phyloP scores from a whole-genome alignment of 1,284 basidiomycete species.

The Earliella scabrosa region DNA sequence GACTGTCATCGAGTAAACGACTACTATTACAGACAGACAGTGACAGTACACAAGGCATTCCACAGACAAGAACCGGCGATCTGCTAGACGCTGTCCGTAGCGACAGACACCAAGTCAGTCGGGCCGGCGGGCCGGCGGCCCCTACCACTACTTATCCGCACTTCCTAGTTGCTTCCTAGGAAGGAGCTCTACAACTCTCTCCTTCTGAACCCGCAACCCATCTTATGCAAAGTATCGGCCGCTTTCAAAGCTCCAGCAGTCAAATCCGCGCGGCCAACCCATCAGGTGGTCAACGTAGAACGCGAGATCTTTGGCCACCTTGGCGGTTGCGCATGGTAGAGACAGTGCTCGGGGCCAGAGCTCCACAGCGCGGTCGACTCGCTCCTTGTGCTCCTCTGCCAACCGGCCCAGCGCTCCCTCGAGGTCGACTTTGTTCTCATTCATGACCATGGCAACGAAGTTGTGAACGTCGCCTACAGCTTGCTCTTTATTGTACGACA shows the following conservation, averaged over 20 bases:
- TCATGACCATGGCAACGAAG: constrained; percentile 18
- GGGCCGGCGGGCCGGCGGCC: no score
- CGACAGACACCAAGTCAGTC: no score
- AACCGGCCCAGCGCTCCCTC: neutral
- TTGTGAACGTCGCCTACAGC: constrained; percentile 29
- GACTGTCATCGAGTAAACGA: no score
- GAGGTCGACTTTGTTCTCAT: neutral
- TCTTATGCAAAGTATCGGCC: constrained; percentile 34
- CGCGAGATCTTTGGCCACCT: constrained; percentile 1
- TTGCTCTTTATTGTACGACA: constrained; percentile 28
- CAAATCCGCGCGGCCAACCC: constrained; percentile 32
- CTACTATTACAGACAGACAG: no score
- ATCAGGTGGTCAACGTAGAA: constrained; percentile 32
- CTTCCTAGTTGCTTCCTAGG: no score
- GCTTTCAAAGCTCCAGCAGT: constrained; percentile 37
- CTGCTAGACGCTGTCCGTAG: no score
- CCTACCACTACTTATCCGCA: no score
- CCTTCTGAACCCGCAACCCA: constrained; percentile 25
- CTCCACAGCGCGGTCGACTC: neutral
- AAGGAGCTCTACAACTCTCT: constrained; percentile 13
- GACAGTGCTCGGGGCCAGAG: constrained; percentile 21
- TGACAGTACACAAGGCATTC: no score
- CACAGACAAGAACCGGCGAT: no score
- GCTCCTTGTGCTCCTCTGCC: neutral
- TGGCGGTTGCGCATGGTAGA: neutral